Base-by-base conservation (phyloP, 2,329 filamentous ascomycete species). In the Aureobasidium leucospermi region DNA sequence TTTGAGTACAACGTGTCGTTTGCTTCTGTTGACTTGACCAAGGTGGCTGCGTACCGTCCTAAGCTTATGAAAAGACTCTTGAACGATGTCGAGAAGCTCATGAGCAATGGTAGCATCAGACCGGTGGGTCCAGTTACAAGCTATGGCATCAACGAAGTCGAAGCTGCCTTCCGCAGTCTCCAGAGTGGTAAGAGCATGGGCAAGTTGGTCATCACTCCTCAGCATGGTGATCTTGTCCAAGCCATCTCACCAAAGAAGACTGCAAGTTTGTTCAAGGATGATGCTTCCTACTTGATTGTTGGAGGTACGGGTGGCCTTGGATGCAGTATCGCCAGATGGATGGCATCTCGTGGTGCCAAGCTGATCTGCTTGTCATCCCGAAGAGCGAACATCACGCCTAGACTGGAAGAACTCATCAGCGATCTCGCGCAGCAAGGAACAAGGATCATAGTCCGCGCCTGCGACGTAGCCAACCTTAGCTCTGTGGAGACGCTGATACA, bases 231-330 rank as follows among this genome's bases (percentile, higher is more conserved):
- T 29, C 39, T 32, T n/a, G 51, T 55, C 3, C 51, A 32, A 28
- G 51, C 51, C 29, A 29, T 43, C 11, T 45, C 55, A 6, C 45
- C 51, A 1, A 48, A 56, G n/a, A 46, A 51, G 48, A 39, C 16
- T n/a, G 32, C 41, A 23, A 53, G 11, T 13, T 34, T 46, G 31
- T 52, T 62, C 46, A 42, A 51, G 7, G 16, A 38, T 1, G 49
- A 60, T 23, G 60, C 49, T 2, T 58, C 63, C 1, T 68, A 67
- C 32, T 19, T 68, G 10, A 41, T 67, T 9, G 52, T 63, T n/a
- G 66, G 67, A 11, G 65, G 67, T 41, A 61, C 66, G 16, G 65
- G 65, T 9, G 67, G 66, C 5, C 60, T 68, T 15, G 64, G 65
- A 10, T 59, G 61, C 23, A 41, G 57, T 6, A 58, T 67, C 15